phyloP scores from a whole-genome alignment of 441 rosid species.

The Omphalea diandra region DNA sequence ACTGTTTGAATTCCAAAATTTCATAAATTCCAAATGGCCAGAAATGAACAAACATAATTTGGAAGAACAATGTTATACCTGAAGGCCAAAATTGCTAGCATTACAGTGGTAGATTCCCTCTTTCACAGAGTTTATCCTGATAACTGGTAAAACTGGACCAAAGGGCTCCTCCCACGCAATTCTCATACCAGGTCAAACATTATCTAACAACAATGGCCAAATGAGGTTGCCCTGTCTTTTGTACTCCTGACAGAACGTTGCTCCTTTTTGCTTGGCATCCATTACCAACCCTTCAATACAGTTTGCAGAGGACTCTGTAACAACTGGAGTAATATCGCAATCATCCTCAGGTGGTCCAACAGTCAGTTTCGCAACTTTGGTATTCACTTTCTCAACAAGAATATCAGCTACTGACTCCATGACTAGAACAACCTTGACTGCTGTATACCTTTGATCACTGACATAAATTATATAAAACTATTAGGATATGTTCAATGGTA shows the following conservation, averaged over 20 bases:
- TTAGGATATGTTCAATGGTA: background rate
- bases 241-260: slow-evolving; percentile 89
- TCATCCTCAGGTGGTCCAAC: slow-evolving; percentile 87
- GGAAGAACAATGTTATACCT: slow-evolving; percentile 37
- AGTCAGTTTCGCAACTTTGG: slow-evolving; percentile 68
- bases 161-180: slow-evolving; percentile 99
- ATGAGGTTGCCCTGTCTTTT: slow-evolving; percentile 92
- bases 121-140: slow-evolving; percentile 73
- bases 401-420: slow-evolving; percentile 84
- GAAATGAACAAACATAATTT: background rate
- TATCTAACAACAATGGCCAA: slow-evolving; percentile 90
- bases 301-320: slow-evolving; percentile 90
- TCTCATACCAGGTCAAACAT: slow-evolving; percentile 95
- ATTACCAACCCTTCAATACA: slow-evolving; percentile 85
- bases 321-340: slow-evolving; percentile 92
- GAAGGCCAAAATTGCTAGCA: slow-evolving; percentile 97
- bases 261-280: slow-evolving; percentile 94
- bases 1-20: too few species aligned
- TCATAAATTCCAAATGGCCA: background rate
- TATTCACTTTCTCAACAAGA: slow-evolving; percentile 77
- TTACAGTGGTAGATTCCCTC: slow-evolving; percentile 99
- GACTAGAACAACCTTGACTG: slow-evolving; percentile 85
- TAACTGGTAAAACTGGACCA: slow-evolving; percentile 86
- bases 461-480: background rate
- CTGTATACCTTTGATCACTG: slow-evolving; percentile 95